phyloP scores from a whole-genome alignment of 306 rosid species.

The Malus asiatica region DNA sequence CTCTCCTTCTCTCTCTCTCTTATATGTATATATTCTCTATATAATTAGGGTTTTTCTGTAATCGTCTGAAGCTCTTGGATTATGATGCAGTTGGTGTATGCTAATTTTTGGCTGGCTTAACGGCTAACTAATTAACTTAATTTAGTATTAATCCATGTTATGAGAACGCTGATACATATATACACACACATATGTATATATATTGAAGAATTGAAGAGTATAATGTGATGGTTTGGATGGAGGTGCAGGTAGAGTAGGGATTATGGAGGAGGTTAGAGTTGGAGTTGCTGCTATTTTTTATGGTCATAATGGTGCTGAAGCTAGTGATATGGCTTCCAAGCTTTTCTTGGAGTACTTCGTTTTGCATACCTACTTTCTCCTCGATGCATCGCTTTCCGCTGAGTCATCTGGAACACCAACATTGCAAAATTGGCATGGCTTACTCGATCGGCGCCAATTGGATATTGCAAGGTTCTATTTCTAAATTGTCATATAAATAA shows the following conservation, averaged over 20 bases:
- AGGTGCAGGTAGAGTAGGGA: constrained; percentile 49
- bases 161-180: too few species aligned
- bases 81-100: too few species aligned
- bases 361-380: constrained; percentile 85
- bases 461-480: constrained; percentile 50
- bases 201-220: too few species aligned
- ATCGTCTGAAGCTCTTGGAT: background rate
- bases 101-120: too few species aligned
- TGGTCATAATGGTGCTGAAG: constrained; percentile 94
- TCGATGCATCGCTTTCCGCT: constrained; percentile 72
- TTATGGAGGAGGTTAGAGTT: constrained; percentile 58
- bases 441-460: constrained; percentile 28
- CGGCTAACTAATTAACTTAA: too few species aligned
- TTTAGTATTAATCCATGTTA: too few species aligned
- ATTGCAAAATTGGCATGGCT: constrained; percentile 41
- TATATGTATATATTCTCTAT: background rate
- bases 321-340: constrained; percentile 88
- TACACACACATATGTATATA: too few species aligned
- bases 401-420: constrained; percentile 21
- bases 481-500: background rate
- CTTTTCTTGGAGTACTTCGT: constrained; percentile 82
- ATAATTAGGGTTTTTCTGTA: background rate
- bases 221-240: background rate
- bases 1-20: too few species aligned
- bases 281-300: constrained; percentile 85